Conservation (phyloP, 2,329 filamentous ascomycete species). For the Aspergillus awamori region DNA sequence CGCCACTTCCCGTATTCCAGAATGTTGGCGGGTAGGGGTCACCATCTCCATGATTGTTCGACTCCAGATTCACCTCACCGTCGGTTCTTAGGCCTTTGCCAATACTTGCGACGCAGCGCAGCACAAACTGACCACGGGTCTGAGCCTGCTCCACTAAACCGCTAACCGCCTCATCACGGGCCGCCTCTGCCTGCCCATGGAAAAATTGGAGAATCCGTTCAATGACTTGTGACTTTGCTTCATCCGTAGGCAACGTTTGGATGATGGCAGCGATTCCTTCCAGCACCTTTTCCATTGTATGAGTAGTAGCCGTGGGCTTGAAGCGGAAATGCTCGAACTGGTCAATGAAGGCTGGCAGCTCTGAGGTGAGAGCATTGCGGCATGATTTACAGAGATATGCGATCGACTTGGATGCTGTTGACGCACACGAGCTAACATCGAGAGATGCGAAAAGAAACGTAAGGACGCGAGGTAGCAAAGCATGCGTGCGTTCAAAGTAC, state of each 20-base stretch:
- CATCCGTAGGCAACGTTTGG: slow-evolving; percentile 43
- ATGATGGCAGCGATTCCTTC: slow-evolving; percentile 51
- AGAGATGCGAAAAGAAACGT: slow-evolving; percentile 51
- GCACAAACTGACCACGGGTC: slow-evolving; percentile 37
- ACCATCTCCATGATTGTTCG: slow-evolving; percentile 29
- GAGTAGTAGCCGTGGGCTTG: slow-evolving; percentile 39
- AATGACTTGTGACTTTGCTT: slow-evolving; percentile 43
- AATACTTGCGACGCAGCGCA: slow-evolving; percentile 46
- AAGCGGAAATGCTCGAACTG: slow-evolving; percentile 45
- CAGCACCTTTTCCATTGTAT: slow-evolving; percentile 46
- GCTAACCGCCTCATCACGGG: slow-evolving; percentile 34
- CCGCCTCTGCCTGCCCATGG: slow-evolving; percentile 37
- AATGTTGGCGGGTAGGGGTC: slow-evolving; percentile 39
- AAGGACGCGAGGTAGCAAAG: slow-evolving; percentile 43
- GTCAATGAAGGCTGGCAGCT: slow-evolving; percentile 47
- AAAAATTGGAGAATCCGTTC: slow-evolving; percentile 44
- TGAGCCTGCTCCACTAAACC: slow-evolving; percentile 40
- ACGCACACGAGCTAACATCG: slow-evolving; percentile 44
- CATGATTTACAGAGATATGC: slow-evolving; percentile 49
- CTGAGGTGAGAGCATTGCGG: slow-evolving; percentile 42
- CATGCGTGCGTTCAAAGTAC: slow-evolving; percentile 48
- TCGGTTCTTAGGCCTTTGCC: slow-evolving; percentile 45
- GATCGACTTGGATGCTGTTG: slow-evolving; percentile 48
- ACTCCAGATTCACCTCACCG: slow-evolving; percentile 39
- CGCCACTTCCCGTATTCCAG: slow-evolving; percentile 40